Evolutionary conservation across 352 stramenopile genomes (phyloP).

Genomic region (Blastocystis sp.): DNA sequence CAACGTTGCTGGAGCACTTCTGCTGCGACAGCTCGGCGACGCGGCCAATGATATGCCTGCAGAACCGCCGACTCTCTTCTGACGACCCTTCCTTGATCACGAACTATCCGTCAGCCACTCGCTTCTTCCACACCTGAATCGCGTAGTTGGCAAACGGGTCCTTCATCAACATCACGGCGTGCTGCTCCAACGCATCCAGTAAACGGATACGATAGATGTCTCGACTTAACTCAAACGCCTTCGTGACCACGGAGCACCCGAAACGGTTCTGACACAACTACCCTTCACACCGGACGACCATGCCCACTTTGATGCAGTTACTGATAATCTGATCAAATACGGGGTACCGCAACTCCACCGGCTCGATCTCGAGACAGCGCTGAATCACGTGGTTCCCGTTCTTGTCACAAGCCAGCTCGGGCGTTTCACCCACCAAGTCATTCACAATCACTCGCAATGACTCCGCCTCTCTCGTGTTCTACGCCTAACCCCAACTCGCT

Average conservation of each 20-base stretch:
- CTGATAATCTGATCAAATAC: slow-evolving; percentile 92
- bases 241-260: slow-evolving; percentile 93
- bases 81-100: slow-evolving; percentile 79
- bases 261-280: slow-evolving; percentile 93
- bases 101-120: slow-evolving; percentile 78
- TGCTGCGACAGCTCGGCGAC: slow-evolving; percentile 93
- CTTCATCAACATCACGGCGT: slow-evolving; percentile 92
- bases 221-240: slow-evolving; percentile 88
- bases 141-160: slow-evolving; percentile 89
- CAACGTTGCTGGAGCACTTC: slow-evolving; percentile 98
- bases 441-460: slow-evolving; percentile 89
- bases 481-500: neutral
- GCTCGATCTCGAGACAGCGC: slow-evolving; percentile 89
- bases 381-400: slow-evolving; percentile 97
- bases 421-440: slow-evolving; percentile 87
- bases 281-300: neutral
- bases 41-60: slow-evolving; percentile 80
- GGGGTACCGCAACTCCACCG: slow-evolving; percentile 90
- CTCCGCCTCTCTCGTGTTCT: slow-evolving; percentile 82
- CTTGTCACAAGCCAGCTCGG: slow-evolving; percentile 92
- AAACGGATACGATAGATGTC: slow-evolving; percentile 86
- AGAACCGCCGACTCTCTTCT: slow-evolving; percentile 67
- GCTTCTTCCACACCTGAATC: slow-evolving; percentile 77
- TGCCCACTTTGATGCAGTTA: slow-evolving; percentile 80
- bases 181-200: slow-evolving; percentile 89